A percentile compares a stretch with the other conserved stretches of the same genome.
Evolutionary conservation across 176 grass and related monocot genomes (phyloP).

Genomic region (Miscanthus lutarioriparius): DNA sequence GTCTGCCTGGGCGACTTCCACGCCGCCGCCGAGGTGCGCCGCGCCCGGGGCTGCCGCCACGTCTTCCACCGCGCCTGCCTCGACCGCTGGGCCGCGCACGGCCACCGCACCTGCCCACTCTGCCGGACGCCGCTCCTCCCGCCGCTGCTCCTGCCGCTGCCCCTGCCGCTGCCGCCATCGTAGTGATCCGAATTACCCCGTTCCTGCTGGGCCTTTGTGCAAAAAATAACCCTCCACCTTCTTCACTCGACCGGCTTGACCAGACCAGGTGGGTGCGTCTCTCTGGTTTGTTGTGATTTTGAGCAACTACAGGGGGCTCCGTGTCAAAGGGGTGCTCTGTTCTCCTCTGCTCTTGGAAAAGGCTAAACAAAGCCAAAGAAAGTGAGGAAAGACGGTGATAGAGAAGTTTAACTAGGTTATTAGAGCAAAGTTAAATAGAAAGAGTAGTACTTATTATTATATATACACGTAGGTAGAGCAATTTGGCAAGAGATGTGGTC

Average conservation of each 20-base stretch:
- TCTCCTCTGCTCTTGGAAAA: neutral
- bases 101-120: constrained; percentile 74
- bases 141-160: constrained; percentile 18
- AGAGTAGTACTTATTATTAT: neutral
- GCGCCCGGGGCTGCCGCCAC: constrained; percentile 62
- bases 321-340: neutral
- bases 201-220: neutral
- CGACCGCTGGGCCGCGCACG: constrained; percentile 75
- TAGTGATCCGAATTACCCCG: neutral
- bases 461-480: neutral
- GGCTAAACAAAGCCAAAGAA: too few relatives aligned
- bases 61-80: constrained; percentile 84
- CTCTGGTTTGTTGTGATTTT: neutral
- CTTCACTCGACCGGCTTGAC: too few relatives aligned
- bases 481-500: neutral
- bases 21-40: constrained; percentile 64
- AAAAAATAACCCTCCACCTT: neutral
- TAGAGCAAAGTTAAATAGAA: neutral
- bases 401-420: too few relatives aligned
- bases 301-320: neutral
- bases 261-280: neutral
- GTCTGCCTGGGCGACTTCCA: constrained; percentile 87
- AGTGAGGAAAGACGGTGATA: too few relatives aligned
- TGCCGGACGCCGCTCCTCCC: constrained; percentile 67
- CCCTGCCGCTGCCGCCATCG: constrained; percentile 3